Conservation (phyloP, 2,329 filamentous ascomycete genomes). For the Aspergillus tanneri region DNA sequence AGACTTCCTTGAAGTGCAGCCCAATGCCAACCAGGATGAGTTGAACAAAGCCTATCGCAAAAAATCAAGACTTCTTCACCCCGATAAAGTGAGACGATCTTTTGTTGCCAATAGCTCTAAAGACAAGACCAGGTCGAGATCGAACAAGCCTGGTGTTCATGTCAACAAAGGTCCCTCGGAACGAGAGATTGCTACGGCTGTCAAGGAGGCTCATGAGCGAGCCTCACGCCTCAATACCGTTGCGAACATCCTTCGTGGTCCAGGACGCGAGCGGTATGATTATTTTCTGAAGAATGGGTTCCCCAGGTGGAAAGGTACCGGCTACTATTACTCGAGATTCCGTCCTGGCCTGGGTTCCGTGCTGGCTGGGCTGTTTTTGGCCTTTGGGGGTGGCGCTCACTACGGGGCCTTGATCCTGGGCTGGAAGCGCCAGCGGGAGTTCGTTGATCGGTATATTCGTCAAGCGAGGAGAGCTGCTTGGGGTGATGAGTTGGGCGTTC, state of each 20-base stretch:
- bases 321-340: constrained; percentile 96
- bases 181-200: constrained; percentile 71
- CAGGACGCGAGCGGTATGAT: constrained; percentile 83
- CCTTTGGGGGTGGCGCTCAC: constrained; percentile 80
- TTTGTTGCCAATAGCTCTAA: constrained; percentile 69
- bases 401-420: constrained; percentile 81
- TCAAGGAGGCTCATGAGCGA: constrained; percentile 78
- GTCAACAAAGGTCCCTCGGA: constrained; percentile 70
- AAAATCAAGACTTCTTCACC: constrained; percentile 78
- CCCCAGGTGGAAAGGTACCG: constrained; percentile 92
- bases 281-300: constrained; percentile 92
- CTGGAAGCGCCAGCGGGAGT: constrained; percentile 87
- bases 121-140: constrained; percentile 50
- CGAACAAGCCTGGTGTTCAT: constrained; percentile 61
- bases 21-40: constrained; percentile 75
- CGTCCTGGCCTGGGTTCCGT: constrained; percentile 86
- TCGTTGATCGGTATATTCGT: constrained; percentile 86
- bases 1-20: constrained; percentile 77
- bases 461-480: constrained; percentile 85
- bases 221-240: constrained; percentile 84
- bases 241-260: constrained; percentile 78
- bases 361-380: constrained; percentile 74
- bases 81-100: constrained; percentile 89
- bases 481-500: constrained; percentile 72
- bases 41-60: constrained; percentile 94